phyloP scores from a whole-genome alignment of 441 rosid species.

The Bruguiera hainesii region DNA sequence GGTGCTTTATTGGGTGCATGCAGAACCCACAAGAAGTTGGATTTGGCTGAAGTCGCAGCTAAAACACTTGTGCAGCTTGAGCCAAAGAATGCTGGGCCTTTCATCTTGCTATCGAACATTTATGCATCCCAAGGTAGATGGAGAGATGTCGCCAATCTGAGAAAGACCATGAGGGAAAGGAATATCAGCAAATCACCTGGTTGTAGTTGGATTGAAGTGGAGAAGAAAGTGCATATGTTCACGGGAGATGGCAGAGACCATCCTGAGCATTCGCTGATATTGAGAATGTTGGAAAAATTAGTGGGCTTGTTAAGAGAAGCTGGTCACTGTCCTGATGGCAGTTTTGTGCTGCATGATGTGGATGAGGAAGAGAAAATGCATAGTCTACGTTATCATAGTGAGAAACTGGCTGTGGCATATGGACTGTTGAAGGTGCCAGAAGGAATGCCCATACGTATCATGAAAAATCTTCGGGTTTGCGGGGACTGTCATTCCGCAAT shows the following conservation, averaged over 20 bases:
- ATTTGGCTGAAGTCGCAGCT: slow-evolving; percentile 61
- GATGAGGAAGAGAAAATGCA: slow-evolving; percentile 67
- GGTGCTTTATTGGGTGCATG: slow-evolving; percentile 68
- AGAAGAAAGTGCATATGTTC: slow-evolving; percentile 57
- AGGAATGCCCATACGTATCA: slow-evolving; percentile 58
- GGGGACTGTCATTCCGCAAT: slow-evolving; percentile 67
- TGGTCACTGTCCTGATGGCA: slow-evolving; percentile 66
- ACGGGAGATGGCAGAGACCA: slow-evolving; percentile 42
- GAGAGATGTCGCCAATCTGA: slow-evolving; percentile 44
- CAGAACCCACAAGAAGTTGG: slow-evolving; percentile 50
- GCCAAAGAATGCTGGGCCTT: slow-evolving; percentile 59
- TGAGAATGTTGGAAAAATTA: slow-evolving; percentile 42
- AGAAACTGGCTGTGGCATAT: slow-evolving; percentile 61
- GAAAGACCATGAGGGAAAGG: slow-evolving; percentile 44
- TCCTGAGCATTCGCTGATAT: slow-evolving; percentile 44
- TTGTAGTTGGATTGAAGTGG: slow-evolving; percentile 64
- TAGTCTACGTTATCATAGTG: slow-evolving; percentile 52
- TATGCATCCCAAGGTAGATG: slow-evolving; percentile 64
- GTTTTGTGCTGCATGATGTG: slow-evolving; percentile 60
- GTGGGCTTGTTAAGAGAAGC: slow-evolving; percentile 50
- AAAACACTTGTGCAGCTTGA: slow-evolving; percentile 50
- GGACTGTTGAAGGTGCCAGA: slow-evolving; percentile 59
- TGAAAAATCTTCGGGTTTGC: slow-evolving; percentile 63
- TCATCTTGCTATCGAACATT: slow-evolving; percentile 54
- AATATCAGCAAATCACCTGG: slow-evolving; percentile 57